A percentile compares a stretch with the other conserved stretches of the same genome.
Evolutionary conservation across 108 stramenopile species (phyloP).

Genomic region (Aurantiochytrium sp.): DNA sequence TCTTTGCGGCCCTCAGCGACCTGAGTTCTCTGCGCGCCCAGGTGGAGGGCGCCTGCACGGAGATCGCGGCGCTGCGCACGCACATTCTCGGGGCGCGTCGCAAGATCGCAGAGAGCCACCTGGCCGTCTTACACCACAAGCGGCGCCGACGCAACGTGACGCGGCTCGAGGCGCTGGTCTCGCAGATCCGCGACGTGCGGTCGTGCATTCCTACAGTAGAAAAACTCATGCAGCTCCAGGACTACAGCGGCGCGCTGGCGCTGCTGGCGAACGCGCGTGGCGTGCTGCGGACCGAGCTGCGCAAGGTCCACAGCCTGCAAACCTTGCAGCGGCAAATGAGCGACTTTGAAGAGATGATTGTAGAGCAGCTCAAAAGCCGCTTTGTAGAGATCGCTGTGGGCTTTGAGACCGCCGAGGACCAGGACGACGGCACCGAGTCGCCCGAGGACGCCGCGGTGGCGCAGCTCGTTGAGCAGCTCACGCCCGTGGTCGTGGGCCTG

Average conservation of each 20-base stretch:
- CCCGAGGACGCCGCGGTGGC: neutral
- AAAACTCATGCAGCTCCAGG: neutral
- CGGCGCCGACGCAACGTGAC: neutral
- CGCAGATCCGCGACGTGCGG: neutral
- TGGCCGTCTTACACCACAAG: neutral
- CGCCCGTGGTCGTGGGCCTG: neutral
- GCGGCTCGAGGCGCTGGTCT: neutral
- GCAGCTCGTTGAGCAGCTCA: neutral
- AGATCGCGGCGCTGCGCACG: neutral
- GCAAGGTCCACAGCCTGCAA: neutral
- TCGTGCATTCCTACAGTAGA: neutral
- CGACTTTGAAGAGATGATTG: constrained; percentile 12
- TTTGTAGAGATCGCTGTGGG: neutral
- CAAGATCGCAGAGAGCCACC: neutral
- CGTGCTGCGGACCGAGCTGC: neutral
- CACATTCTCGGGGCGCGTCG: neutral
- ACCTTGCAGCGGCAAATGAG: constrained; percentile 3
- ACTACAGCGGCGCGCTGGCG: neutral
- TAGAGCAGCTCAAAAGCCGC: neutral
- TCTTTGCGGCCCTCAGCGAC: constrained; percentile 1
- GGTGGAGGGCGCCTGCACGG: neutral
- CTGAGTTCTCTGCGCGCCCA: neutral
- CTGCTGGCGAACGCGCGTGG: neutral
- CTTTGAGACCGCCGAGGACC: neutral
- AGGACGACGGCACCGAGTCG: neutral